Conservation (phyloP, 1,284 basidiomycete genomes). For the Marasmius fiardii region DNA sequence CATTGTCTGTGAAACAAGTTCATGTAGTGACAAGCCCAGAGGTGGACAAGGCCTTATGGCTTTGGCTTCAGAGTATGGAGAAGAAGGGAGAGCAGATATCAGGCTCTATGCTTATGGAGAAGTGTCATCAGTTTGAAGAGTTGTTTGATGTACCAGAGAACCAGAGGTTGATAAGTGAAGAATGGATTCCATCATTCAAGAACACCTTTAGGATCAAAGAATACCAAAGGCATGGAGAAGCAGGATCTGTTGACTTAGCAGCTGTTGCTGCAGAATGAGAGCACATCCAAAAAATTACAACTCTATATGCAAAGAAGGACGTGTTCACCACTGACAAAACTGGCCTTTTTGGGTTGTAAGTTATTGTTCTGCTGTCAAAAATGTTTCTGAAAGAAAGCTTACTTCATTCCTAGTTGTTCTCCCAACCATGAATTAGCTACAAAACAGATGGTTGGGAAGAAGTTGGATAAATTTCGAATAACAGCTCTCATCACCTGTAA, state of each 20-base stretch:
- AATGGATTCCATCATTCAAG: constrained; percentile 19
- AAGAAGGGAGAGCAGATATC: constrained; percentile 21
- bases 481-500: too few relatives aligned
- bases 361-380: too few relatives aligned
- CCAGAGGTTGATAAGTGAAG: constrained; percentile 15
- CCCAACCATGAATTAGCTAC: background rate
- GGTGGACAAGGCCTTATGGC: constrained; percentile 25
- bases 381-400: too few relatives aligned
- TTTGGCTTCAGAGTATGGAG: constrained; percentile 29
- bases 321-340: background rate
- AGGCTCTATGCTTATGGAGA: constrained; percentile 27
- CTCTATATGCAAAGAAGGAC: background rate
- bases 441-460: background rate
- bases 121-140: constrained; percentile 25
- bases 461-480: too few relatives aligned
- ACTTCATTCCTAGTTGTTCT: background rate
- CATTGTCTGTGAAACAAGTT: constrained; percentile 13
- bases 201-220: background rate
- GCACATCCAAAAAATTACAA: background rate
- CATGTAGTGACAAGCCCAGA: constrained; percentile 25
- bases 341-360: too few relatives aligned
- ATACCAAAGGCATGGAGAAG: background rate
- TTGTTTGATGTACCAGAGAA: constrained; percentile 16
- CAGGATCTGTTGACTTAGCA: background rate
- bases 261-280: background rate